A percentile compares a stretch with the other conserved stretches of the same genome.
Evolutionary conservation across 202 grass and related monocot genomes (phyloP).

Genomic region (Carex sylvatica): DNA sequence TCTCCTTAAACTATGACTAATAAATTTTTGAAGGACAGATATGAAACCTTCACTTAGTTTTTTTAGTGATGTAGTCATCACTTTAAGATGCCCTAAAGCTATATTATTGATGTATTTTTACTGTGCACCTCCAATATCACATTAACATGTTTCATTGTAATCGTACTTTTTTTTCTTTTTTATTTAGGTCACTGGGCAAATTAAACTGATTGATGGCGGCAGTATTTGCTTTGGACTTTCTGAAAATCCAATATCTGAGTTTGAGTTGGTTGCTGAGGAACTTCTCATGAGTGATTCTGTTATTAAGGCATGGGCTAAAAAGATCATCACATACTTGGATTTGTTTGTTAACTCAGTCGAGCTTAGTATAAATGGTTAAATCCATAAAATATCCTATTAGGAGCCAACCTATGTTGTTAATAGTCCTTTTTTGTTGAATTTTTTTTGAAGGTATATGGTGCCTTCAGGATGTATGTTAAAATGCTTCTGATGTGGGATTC

Average conservation of each 20-base stretch:
- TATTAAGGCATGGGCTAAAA: constrained; percentile 62
- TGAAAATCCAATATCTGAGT: constrained; percentile 96
- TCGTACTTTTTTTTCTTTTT: constrained; percentile 23
- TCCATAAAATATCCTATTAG: background rate
- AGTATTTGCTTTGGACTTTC: constrained; percentile 96
- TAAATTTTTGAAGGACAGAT: background rate
- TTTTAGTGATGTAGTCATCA: background rate
- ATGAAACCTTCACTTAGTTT: background rate
- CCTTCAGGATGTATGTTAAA: constrained; percentile 98
- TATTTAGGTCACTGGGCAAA: constrained; percentile 92
- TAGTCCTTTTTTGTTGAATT: constrained; percentile 13
- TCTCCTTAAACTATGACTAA: background rate
- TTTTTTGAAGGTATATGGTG: constrained; percentile 87
- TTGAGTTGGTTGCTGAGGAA: constrained; percentile 97
- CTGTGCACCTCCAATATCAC: background rate
- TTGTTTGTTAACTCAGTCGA: background rate
- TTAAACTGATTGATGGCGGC: constrained; percentile 73
- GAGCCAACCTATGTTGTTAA: background rate
- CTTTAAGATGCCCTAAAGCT: background rate
- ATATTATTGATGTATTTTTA: background rate
- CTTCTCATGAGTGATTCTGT: constrained; percentile 98
- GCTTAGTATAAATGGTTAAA: background rate
- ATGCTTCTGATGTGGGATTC: constrained; percentile 99
- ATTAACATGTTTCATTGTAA: background rate
- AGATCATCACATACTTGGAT: background rate